A percentile compares a stretch with the other conserved stretches of the same genome.
Conservation (phyloP, 129 eudicot species). For the Chrysanthemum seticuspe region DNA sequence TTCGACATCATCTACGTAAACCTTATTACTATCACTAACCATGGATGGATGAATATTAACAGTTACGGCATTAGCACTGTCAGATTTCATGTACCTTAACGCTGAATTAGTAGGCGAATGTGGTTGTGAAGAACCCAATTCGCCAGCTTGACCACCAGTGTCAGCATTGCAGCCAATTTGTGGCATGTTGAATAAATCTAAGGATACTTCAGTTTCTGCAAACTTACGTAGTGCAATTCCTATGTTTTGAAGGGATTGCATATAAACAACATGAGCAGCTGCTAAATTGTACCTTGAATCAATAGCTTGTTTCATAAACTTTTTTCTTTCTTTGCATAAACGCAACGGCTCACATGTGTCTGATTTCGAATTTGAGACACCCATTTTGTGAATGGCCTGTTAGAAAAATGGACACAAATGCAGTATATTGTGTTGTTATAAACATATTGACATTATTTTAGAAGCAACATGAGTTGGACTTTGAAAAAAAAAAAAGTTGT, state of each 20-base stretch:
- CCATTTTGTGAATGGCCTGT: slow-evolving; percentile 41
- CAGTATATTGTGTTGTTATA: background rate
- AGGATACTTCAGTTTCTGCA: slow-evolving; percentile 53
- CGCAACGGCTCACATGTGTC: slow-evolving; percentile 65
- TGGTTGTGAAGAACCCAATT: slow-evolving; percentile 26
- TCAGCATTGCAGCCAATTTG: slow-evolving; percentile 32
- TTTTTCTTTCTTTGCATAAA: slow-evolving; percentile 72
- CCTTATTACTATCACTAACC: slow-evolving; percentile 29
- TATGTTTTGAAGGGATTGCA: slow-evolving; percentile 59
- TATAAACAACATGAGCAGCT: slow-evolving; percentile 81
- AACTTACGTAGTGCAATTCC: slow-evolving; percentile 72
- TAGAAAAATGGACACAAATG: slow-evolving; percentile 5
- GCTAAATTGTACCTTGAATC: slow-evolving; percentile 84
- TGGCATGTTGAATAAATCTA: slow-evolving; percentile 48
- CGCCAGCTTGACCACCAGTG: slow-evolving; percentile 31
- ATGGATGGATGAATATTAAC: slow-evolving; percentile 38
- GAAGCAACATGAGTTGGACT: background rate
- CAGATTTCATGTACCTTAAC: slow-evolving; percentile 61
- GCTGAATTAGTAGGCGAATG: slow-evolving; percentile 37
- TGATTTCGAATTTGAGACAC: slow-evolving; percentile 58
- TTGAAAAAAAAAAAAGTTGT: background rate
- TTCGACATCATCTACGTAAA: slow-evolving; percentile 50
- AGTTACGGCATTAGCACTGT: slow-evolving; percentile 43
- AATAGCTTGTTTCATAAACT: slow-evolving; percentile 70
- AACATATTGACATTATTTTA: background rate